Evolutionary conservation across 2,329 filamentous ascomycete species (phyloP).

Genomic region (Apiospora arundinis): DNA sequence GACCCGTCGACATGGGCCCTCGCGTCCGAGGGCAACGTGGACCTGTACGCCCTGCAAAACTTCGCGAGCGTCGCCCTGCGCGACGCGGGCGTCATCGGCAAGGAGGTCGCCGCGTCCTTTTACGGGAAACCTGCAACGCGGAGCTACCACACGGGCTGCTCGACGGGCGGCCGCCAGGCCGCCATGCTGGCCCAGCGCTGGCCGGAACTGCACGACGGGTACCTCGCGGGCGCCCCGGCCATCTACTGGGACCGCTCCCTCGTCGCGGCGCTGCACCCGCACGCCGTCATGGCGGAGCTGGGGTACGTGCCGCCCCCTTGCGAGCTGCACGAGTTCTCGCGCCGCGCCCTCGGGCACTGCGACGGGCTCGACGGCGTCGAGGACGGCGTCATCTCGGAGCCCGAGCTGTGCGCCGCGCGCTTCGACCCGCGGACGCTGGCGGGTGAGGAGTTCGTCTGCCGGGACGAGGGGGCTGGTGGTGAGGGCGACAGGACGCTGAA

Average conservation of each 20-base stretch:
- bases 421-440: constrained; percentile 3
- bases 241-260: not conserved
- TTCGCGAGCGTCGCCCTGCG: constrained; percentile 21
- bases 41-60: constrained; percentile 24
- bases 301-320: constrained; percentile 13
- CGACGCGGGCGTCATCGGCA: constrained; percentile 17
- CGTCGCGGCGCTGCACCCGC: constrained; percentile 11
- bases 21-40: constrained; percentile 22
- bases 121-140: not conserved
- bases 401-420: not conserved
- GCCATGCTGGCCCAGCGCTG: constrained; percentile 20
- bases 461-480: not conserved
- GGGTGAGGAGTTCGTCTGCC: constrained; percentile 5
- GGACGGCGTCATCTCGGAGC: constrained; percentile 15
- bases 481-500: not conserved
- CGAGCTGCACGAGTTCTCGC: constrained; percentile 14
- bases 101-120: not conserved
- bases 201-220: constrained; percentile 10
- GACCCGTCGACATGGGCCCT: constrained; percentile 19
- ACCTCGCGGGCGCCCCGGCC: constrained; percentile 13
- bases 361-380: constrained; percentile 5
- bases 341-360: not conserved
- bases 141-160: constrained; percentile 15
- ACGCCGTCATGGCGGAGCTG: not conserved
- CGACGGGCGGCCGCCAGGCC: constrained; percentile 19